These are phyloP conservation scores for Leccinum variicolor DNA, from an alignment of 768 basidiomycete species.

Conservation along the genomic window DNA sequence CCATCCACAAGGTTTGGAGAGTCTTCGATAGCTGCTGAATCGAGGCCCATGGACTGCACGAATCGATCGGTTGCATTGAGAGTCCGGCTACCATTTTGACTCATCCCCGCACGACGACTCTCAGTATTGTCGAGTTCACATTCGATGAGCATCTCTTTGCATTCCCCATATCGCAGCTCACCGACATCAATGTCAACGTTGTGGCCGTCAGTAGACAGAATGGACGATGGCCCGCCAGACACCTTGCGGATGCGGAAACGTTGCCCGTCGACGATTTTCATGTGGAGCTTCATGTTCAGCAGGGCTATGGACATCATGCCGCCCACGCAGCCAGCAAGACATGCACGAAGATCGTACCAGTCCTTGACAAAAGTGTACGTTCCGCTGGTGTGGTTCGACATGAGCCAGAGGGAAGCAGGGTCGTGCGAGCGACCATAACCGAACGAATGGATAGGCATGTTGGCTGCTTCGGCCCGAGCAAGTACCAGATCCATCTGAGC, in stretches of 20 bases:
- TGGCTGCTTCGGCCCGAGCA: slow-evolving; percentile 94
- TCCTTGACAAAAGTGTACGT: slow-evolving; percentile 98
- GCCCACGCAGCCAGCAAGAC: slow-evolving; percentile 91
- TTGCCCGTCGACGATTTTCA: slow-evolving; percentile 86
- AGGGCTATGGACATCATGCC: slow-evolving; percentile 96
- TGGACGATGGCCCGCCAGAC: slow-evolving; percentile 82
- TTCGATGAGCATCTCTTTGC: slow-evolving; percentile 96
- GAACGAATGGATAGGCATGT: slow-evolving; percentile 94
- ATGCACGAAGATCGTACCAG: slow-evolving; percentile 93
- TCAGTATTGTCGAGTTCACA: slow-evolving; percentile 81
- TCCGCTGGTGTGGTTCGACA: slow-evolving; percentile 96
- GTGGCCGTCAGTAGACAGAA: slow-evolving; percentile 88
- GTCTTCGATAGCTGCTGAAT: slow-evolving; percentile 70
- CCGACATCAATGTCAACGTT: slow-evolving; percentile 95
- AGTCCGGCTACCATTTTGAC: slow-evolving; percentile 22
- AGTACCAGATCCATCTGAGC: slow-evolving; percentile 99
- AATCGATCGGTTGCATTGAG: slow-evolving; percentile 88
- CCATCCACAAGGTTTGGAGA: slow-evolving; percentile 72
- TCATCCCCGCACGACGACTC: slow-evolving; percentile 15
- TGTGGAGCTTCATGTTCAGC: slow-evolving; percentile 91
- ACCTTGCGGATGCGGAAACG: slow-evolving; percentile 95
- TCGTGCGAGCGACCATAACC: slow-evolving; percentile 97
- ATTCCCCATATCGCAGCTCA: slow-evolving; percentile 93
- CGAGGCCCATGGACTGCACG: slow-evolving; percentile 82
- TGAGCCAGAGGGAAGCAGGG: slow-evolving; percentile 96